These are phyloP conservation scores for Candida namnaoensis DNA, from an alignment of 805 yeast species.

Conservation along the genomic window DNA sequence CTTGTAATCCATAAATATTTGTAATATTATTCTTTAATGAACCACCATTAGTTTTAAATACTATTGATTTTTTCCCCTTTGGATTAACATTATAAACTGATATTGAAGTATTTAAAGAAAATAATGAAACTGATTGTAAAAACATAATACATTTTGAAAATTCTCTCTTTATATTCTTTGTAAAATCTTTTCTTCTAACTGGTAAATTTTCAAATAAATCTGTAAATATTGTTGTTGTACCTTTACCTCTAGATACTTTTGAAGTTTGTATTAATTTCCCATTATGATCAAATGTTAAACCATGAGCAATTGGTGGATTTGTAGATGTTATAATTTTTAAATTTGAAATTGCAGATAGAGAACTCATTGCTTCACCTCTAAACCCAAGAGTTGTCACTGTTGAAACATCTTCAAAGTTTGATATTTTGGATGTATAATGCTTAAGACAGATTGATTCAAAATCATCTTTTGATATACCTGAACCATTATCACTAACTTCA, in stretches of 20 bases:
- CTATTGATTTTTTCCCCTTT: slow-evolving; percentile 39
- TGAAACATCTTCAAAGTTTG: slow-evolving; percentile 44
- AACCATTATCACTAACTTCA: slow-evolving; percentile 63
- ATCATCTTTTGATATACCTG: slow-evolving; percentile 48
- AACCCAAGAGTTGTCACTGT: slow-evolving; percentile 56
- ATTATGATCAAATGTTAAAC: slow-evolving; percentile 39
- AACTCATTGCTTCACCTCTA: slow-evolving; percentile 76
- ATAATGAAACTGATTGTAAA: slow-evolving; percentile 61
- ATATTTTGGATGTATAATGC: slow-evolving; percentile 61
- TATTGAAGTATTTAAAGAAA: slow-evolving; percentile 49
- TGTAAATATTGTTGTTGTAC: slow-evolving; percentile 56
- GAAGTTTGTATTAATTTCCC: slow-evolving; percentile 41
- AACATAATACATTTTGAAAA: slow-evolving; percentile 57
- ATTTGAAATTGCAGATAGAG: slow-evolving; percentile 49
- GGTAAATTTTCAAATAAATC: slow-evolving; percentile 66
- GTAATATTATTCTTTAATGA: slow-evolving; percentile 48
- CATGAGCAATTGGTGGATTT: slow-evolving; percentile 44
- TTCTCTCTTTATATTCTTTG: slow-evolving; percentile 60
- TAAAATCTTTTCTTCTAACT: slow-evolving; percentile 70
- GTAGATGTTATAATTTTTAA: slow-evolving; percentile 44
- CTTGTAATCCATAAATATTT: slow-evolving; percentile 63
- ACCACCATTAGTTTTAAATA: slow-evolving; percentile 53
- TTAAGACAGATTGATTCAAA: slow-evolving; percentile 46
- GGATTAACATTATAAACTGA: slow-evolving; percentile 44
- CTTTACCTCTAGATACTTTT: slow-evolving; percentile 47